phyloP scores from a whole-genome alignment of 2,329 filamentous ascomycete species.

The Thermothelomyces thermophilus region DNA sequence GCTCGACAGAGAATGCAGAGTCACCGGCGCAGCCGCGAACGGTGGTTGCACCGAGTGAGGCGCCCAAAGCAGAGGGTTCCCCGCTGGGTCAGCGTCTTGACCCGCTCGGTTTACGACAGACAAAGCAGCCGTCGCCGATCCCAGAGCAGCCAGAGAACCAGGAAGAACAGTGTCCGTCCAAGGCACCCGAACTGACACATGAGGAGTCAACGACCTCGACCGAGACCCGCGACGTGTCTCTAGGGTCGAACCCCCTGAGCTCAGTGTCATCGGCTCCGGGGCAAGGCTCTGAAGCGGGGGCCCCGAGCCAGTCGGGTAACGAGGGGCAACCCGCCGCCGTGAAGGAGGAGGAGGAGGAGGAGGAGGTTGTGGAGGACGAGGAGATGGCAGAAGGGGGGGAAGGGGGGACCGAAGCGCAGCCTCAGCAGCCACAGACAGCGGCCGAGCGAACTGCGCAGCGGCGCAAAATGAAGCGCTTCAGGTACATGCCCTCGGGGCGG shows the following conservation, averaged over 20 bases:
- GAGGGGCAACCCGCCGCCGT: slow-evolving; percentile 37
- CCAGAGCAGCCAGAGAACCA: slow-evolving; percentile 32
- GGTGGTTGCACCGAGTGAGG: slow-evolving; percentile 41
- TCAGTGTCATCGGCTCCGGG: slow-evolving; percentile 35
- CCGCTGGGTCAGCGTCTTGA: slow-evolving; percentile 35
- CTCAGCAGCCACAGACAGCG: slow-evolving; percentile 43
- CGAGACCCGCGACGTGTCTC: slow-evolving; percentile 35
- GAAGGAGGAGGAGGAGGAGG: slow-evolving; percentile 48
- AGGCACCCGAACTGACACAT: slow-evolving; percentile 31
- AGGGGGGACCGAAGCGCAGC: slow-evolving; percentile 37
- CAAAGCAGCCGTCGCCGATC: slow-evolving; percentile 35
- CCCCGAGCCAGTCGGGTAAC: slow-evolving; percentile 31
- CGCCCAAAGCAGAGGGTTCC: slow-evolving; percentile 46
- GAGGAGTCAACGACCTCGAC: slow-evolving; percentile 36
- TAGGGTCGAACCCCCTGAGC: slow-evolving; percentile 36
- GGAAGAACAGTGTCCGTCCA: slow-evolving; percentile 32
- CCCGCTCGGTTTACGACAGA: slow-evolving; percentile 37
- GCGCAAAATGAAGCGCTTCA: slow-evolving; percentile 72
- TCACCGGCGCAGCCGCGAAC: slow-evolving; percentile 35
- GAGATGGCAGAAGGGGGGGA: slow-evolving; percentile 47
- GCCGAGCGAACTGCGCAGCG: slow-evolving; percentile 52
- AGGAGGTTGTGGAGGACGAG: slow-evolving; percentile 51
- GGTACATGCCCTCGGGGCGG: slow-evolving; percentile 41
- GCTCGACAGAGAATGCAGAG: slow-evolving; percentile 32
- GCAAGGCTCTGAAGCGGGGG: slow-evolving; percentile 30